These are phyloP conservation scores for Cydonia oblonga DNA, from an alignment of 331 rosid species.

Conservation along the genomic window DNA sequence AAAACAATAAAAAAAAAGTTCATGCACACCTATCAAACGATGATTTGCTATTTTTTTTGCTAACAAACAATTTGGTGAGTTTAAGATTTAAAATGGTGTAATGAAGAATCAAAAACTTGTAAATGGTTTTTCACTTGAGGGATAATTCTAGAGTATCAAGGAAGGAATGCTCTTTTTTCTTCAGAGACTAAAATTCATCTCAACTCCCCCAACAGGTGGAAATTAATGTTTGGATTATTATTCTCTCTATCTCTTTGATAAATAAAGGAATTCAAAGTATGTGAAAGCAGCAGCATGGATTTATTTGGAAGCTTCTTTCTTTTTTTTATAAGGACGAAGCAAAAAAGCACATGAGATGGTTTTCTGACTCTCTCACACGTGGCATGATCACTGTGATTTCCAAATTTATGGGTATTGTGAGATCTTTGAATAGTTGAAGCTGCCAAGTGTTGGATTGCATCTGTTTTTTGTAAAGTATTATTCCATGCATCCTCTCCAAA, in stretches of 20 bases:
- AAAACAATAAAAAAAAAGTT: background rate
- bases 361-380: background rate
- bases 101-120: background rate
- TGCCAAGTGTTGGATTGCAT: too few relatives aligned
- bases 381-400: background rate
- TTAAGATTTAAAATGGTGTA: background rate
- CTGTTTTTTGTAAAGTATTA: too few relatives aligned
- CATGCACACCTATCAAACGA: background rate
- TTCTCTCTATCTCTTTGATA: background rate
- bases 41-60: too few relatives aligned
- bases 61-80: too few relatives aligned
- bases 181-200: background rate
- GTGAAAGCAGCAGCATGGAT: slow-evolving; percentile 2
- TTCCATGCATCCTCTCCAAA: too few relatives aligned
- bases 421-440: too few relatives aligned
- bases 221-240: slow-evolving; percentile 1
- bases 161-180: background rate
- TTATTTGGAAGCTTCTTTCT: slow-evolving; percentile 1
- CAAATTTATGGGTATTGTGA: background rate
- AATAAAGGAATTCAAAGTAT: slow-evolving; percentile 9
- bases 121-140: background rate
- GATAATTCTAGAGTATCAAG: background rate
- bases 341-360: background rate
- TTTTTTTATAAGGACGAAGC: background rate
- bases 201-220: slow-evolving; percentile 7